These are phyloP conservation scores for Eucalyptus coolabah DNA, from an alignment of 345 rosid genomes.

Conservation along the genomic window DNA sequence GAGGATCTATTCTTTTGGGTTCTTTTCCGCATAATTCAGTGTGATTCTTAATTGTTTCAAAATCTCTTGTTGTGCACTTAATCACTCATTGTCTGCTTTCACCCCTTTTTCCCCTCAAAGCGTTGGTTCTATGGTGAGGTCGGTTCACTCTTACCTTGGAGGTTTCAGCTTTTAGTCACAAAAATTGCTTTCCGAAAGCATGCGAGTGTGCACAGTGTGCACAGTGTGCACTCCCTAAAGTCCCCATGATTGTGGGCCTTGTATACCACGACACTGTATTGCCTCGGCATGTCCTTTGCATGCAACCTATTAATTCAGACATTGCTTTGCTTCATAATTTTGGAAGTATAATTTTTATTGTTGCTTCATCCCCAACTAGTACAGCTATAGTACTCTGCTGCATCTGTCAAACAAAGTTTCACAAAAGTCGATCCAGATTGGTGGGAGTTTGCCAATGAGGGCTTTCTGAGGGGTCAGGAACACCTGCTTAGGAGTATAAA, in stretches of 20 bases:
- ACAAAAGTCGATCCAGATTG: slow-evolving; percentile 92
- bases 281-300: not conserved
- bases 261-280: not conserved
- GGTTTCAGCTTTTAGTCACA: not conserved
- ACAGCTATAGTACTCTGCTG: not conserved
- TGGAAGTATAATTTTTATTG: not conserved
- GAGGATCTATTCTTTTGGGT: not conserved
- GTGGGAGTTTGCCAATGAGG: slow-evolving; percentile 95
- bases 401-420: slow-evolving; percentile 55
- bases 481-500: slow-evolving; percentile 63
- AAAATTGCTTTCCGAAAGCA: not conserved
- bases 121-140: not conserved
- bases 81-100: not conserved
- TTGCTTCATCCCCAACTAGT: not conserved
- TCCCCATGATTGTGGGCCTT: not conserved
- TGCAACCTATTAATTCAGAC: not conserved
- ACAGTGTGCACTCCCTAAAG: not conserved
- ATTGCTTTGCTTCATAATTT: not conserved
- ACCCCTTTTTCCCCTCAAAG: not conserved
- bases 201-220: not conserved
- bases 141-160: not conserved
- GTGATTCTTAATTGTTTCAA: not conserved
- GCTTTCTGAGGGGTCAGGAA: slow-evolving; percentile 84
- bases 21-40: not conserved
- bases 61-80: not conserved